Conservation (phyloP, 2,329 filamentous ascomycete species). For the Colletotrichum echinochloae region DNA sequence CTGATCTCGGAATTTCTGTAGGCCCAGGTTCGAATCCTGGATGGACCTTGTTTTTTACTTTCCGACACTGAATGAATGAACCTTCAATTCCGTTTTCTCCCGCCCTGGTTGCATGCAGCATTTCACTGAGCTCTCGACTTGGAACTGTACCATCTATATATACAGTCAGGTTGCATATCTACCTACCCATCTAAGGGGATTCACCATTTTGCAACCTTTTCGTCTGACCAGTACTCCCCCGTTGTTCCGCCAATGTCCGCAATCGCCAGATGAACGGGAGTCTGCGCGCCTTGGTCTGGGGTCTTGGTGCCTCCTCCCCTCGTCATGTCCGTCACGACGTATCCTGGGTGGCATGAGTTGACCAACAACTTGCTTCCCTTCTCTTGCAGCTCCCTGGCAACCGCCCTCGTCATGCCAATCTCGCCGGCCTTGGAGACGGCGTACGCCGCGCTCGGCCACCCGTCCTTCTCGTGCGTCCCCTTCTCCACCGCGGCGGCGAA, state of each 20-base stretch:
- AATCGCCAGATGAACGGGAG: slow-evolving; percentile 56
- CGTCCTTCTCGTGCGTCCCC: slow-evolving; percentile 58
- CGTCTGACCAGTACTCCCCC: slow-evolving; percentile 55
- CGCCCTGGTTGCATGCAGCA: background rate
- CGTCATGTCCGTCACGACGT: slow-evolving; percentile 61
- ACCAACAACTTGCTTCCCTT: slow-evolving; percentile 47
- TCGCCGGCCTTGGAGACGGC: slow-evolving; percentile 59
- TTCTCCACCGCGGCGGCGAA: slow-evolving; percentile 60
- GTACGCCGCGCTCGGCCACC: slow-evolving; percentile 64
- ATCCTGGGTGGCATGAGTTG: slow-evolving; percentile 57
- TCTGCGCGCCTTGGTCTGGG: slow-evolving; percentile 57
- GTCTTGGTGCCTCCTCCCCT: slow-evolving; percentile 54
- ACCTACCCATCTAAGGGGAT: rapidly evolving
- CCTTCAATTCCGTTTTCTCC: no score
- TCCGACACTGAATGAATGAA: no score
- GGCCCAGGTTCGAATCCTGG: slow-evolving; percentile 38
- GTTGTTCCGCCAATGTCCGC: slow-evolving; percentile 51
- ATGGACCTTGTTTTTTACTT: slow-evolving; percentile 23
- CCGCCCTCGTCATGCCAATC: slow-evolving; percentile 54
- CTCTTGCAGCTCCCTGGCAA: slow-evolving; percentile 51
- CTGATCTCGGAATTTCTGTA: slow-evolving; percentile 26
- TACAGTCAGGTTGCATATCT: rapidly evolving
- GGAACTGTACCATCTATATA: background rate
- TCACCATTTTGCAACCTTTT: slow-evolving; percentile 51
- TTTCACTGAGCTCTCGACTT: background rate